These are phyloP conservation scores for Neurospora sp. DNA, from an alignment of 495 filamentous ascomycete genomes.

Conservation along the genomic window DNA sequence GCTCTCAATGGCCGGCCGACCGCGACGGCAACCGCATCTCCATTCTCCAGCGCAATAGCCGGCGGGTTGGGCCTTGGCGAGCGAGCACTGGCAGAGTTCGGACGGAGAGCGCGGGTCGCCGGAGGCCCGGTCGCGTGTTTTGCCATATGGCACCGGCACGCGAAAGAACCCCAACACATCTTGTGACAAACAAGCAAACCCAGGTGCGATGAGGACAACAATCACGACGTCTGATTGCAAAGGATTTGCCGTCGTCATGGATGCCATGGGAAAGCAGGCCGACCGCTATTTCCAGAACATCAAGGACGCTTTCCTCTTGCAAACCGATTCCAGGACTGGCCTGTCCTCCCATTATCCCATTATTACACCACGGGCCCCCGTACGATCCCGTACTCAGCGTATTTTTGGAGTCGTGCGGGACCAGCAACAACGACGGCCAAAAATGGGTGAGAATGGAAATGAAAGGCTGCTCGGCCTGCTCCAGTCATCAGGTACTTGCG, in stretches of 20 bases:
- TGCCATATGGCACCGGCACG: neutral
- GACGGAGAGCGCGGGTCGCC: neutral
- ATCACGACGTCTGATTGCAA: neutral
- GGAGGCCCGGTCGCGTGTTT: neutral
- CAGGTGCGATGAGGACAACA: neutral
- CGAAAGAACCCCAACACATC: neutral
- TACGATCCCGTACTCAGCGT: neutral
- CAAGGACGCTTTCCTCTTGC: neutral
- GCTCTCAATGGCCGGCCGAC: neutral
- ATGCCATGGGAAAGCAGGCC: neutral
- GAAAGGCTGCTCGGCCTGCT: neutral
- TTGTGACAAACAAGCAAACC: neutral
- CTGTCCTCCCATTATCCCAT: neutral
- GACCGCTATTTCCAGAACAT: neutral
- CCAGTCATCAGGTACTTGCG: constrained; percentile 1
- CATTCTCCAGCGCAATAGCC: neutral
- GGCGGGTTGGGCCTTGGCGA: neutral
- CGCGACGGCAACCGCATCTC: neutral
- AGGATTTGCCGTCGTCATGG: neutral
- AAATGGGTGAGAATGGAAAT: neutral
- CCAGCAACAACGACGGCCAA: neutral
- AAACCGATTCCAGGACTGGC: neutral
- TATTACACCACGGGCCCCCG: neutral
- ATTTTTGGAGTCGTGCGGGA: neutral
- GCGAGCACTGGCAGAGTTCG: neutral